Evolutionary conservation across 2,329 filamentous ascomycete species (phyloP).

Genomic region (Acrodontium crateriforme): DNA sequence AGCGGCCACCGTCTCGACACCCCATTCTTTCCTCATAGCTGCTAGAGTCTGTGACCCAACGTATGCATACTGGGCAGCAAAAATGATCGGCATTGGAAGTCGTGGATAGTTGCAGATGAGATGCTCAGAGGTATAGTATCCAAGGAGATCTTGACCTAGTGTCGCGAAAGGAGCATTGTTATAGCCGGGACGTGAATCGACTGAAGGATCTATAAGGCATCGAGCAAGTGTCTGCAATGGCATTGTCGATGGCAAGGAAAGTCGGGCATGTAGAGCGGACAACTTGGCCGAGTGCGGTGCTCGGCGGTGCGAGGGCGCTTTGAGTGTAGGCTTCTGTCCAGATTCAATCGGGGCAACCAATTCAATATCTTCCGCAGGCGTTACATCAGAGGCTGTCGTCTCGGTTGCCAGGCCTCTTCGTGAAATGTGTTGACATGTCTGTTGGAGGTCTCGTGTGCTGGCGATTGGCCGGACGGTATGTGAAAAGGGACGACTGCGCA

Average conservation of each 20-base stretch:
- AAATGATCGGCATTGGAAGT: constrained; percentile 75
- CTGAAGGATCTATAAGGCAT: constrained; percentile 71
- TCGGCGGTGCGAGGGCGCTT: constrained; percentile 13
- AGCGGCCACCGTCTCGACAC: constrained; percentile 72
- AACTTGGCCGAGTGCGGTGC: constrained; percentile 73
- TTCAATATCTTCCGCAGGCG: constrained; percentile 19
- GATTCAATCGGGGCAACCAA: too few species aligned
- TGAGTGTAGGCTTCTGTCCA: too few species aligned
- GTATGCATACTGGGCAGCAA: constrained; percentile 74
- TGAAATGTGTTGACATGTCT: too few species aligned
- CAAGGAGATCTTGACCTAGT: constrained; percentile 69
- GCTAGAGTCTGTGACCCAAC: constrained; percentile 61
- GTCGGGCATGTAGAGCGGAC: constrained; percentile 77
- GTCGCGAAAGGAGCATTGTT: constrained; percentile 79
- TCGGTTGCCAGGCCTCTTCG: too few species aligned
- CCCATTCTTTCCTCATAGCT: constrained; percentile 71
- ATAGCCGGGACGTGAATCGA: constrained; percentile 64
- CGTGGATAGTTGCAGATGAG: constrained; percentile 82
- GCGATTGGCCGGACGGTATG: too few species aligned
- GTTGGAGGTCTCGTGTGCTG: too few species aligned
- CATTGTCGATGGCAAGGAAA: constrained; percentile 67
- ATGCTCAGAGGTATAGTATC: constrained; percentile 80
- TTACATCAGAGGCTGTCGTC: constrained; percentile 2
- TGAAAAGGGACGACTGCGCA: constrained; percentile 13
- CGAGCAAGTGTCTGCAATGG: constrained; percentile 77